Evolutionary conservation across 1,284 basidiomycete genomes (phyloP).

Genomic region (Calocybe gambosa): DNA sequence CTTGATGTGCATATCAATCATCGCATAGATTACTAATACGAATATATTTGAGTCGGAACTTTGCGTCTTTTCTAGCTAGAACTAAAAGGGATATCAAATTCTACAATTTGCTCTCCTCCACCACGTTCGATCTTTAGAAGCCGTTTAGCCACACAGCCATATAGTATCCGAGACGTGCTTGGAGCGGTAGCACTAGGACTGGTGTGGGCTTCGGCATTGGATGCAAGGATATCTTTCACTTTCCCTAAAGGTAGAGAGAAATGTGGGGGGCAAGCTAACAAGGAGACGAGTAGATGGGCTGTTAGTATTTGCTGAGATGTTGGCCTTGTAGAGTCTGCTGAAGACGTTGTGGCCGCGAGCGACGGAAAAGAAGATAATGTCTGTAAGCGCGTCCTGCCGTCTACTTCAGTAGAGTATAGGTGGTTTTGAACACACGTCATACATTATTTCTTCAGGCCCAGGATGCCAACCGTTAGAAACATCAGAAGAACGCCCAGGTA

Average conservation of each 20-base stretch:
- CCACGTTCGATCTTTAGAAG: constrained; percentile 69
- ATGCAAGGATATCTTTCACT: constrained; percentile 53
- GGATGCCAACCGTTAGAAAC: constrained; percentile 26
- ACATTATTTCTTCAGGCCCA: constrained; percentile 63
- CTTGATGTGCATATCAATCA: no score
- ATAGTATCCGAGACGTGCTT: constrained; percentile 49
- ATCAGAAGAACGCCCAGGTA: constrained; percentile 47
- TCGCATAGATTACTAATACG: no score
- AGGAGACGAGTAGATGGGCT: constrained; percentile 53
- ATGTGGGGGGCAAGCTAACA: constrained; percentile 45
- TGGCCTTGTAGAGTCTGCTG: constrained; percentile 24
- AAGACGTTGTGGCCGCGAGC: constrained; percentile 36
- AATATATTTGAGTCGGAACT: no score
- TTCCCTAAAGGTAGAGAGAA: constrained; percentile 55
- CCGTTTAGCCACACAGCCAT: constrained; percentile 67
- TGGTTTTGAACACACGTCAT: constrained; percentile 19
- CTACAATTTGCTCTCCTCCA: constrained; percentile 64
- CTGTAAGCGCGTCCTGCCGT: constrained; percentile 48
- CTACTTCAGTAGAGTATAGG: neutral
- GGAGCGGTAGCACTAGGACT: constrained; percentile 29
- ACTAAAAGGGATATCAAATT: constrained; percentile 55
- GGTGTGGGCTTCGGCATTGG: constrained; percentile 31
- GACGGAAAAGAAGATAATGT: constrained; percentile 39
- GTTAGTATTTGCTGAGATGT: constrained; percentile 65
- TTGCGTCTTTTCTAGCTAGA: no score